phyloP scores from a whole-genome alignment of 805 yeast species.

The Lipomyces chichibuensis region DNA sequence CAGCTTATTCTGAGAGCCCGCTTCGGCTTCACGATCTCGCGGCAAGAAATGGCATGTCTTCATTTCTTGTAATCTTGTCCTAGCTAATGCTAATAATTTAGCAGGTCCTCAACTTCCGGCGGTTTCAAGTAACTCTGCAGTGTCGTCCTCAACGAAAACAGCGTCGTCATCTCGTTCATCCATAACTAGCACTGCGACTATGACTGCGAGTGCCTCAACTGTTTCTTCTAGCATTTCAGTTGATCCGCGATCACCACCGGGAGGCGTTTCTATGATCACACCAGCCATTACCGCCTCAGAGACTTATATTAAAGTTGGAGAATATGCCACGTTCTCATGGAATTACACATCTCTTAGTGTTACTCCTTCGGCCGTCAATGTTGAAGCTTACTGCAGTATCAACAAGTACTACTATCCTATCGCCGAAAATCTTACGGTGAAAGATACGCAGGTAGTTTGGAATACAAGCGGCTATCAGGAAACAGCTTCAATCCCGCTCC shows the following conservation, averaged over 20 bases:
- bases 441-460: slow-evolving; percentile 44
- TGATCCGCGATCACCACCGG: slow-evolving; percentile 45
- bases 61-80: background rate
- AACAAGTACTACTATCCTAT: slow-evolving; percentile 47
- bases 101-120: background rate
- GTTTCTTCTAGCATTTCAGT: slow-evolving; percentile 42
- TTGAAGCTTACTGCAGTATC: slow-evolving; percentile 46
- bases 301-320: slow-evolving; percentile 47
- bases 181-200: slow-evolving; percentile 4
- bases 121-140: background rate
- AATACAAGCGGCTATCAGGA: slow-evolving; percentile 44
- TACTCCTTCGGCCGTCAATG: slow-evolving; percentile 46
- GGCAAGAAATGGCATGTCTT: background rate
- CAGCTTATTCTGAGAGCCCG: background rate
- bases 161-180: background rate
- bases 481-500: slow-evolving; percentile 28
- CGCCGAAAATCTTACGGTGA: slow-evolving; percentile 42
- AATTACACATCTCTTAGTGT: slow-evolving; percentile 44
- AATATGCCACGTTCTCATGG: slow-evolving; percentile 49
- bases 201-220: slow-evolving; percentile 3
- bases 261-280: slow-evolving; percentile 43
- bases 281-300: slow-evolving; percentile 44
- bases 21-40: background rate
- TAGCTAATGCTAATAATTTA: background rate
- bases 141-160: background rate